Percentiles rank a stretch among this genome's conserved stretches.
These are phyloP conservation scores for Saussurea involucrata DNA, from an alignment of 129 eudicot genomes.

Conservation along the genomic window DNA sequence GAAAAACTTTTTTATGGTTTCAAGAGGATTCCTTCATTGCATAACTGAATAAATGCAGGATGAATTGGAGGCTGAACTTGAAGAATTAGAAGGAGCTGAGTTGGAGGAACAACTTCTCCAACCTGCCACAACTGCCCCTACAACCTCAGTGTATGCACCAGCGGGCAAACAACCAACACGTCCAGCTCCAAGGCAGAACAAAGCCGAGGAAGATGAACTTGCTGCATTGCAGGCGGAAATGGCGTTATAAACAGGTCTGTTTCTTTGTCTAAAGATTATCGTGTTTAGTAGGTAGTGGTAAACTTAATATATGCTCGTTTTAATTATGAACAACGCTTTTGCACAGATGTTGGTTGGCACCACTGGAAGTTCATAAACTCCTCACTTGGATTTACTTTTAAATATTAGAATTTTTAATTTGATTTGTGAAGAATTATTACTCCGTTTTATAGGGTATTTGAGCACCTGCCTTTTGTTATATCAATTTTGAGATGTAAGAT, in stretches of 20 bases:
- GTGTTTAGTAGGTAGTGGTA: background rate
- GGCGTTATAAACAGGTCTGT: slow-evolving; percentile 33
- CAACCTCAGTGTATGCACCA: background rate
- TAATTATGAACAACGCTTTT: background rate
- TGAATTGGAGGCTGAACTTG: slow-evolving; percentile 39
- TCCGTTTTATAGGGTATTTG: background rate
- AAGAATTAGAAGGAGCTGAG: slow-evolving; percentile 31
- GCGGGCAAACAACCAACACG: slow-evolving; percentile 26
- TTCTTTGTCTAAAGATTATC: background rate
- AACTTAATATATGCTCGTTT: background rate
- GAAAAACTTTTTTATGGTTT: background rate
- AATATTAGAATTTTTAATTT: background rate
- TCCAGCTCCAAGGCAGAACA: slow-evolving; percentile 30
- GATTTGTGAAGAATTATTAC: background rate
- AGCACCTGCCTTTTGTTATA: background rate
- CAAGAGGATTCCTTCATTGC: background rate
- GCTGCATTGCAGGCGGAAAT: slow-evolving; percentile 53
- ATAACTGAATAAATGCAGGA: slow-evolving; percentile 21
- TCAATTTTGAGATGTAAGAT: background rate
- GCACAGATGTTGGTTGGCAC: background rate
- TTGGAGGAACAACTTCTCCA: slow-evolving; percentile 31
- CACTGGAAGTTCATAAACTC: background rate
- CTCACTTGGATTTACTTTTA: background rate
- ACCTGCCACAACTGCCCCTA: slow-evolving; percentile 19
- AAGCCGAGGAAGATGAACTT: slow-evolving; percentile 53